Conservation (phyloP, 2,329 filamentous ascomycete genomes). For the Trichocomaceae sp. region DNA sequence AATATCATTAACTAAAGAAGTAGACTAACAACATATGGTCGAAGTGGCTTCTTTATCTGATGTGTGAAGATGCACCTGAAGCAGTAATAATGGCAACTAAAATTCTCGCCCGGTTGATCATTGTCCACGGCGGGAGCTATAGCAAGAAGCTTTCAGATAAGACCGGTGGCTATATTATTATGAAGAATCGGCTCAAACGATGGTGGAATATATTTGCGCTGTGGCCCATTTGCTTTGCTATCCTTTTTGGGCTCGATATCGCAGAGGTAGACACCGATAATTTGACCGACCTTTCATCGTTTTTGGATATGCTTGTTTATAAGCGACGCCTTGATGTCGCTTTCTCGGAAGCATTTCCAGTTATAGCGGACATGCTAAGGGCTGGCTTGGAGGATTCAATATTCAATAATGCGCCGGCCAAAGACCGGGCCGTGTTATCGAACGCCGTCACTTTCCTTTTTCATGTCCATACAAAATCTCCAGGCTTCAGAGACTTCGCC, state of each 20-base stretch:
- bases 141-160: slow-evolving; percentile 80
- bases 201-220: slow-evolving; percentile 84
- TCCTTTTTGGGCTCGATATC: slow-evolving; percentile 79
- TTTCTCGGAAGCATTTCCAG: slow-evolving; percentile 69
- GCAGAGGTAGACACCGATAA: slow-evolving; percentile 65
- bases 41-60: slow-evolving; percentile 83
- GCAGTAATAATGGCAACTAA: slow-evolving; percentile 74
- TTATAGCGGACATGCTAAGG: slow-evolving; percentile 82
- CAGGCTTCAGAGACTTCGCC: slow-evolving; percentile 75
- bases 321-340: slow-evolving; percentile 57
- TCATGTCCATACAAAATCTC: slow-evolving; percentile 69
- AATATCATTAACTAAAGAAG: not conserved
- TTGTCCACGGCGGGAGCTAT: slow-evolving; percentile 74
- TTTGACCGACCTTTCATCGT: slow-evolving; percentile 65
- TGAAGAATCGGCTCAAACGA: slow-evolving; percentile 71
- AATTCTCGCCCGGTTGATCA: slow-evolving; percentile 74
- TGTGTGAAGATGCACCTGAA: slow-evolving; percentile 78
- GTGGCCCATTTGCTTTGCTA: slow-evolving; percentile 82
- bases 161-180: slow-evolving; percentile 78
- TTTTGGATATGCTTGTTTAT: slow-evolving; percentile 63
- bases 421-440: slow-evolving; percentile 62
- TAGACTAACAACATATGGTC: not conserved
- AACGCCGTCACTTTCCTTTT: slow-evolving; percentile 72
- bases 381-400: slow-evolving; percentile 64
- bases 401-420: slow-evolving; percentile 52